phyloP scores from a whole-genome alignment of 495 filamentous ascomycete species.

The Penicillium herquei region DNA sequence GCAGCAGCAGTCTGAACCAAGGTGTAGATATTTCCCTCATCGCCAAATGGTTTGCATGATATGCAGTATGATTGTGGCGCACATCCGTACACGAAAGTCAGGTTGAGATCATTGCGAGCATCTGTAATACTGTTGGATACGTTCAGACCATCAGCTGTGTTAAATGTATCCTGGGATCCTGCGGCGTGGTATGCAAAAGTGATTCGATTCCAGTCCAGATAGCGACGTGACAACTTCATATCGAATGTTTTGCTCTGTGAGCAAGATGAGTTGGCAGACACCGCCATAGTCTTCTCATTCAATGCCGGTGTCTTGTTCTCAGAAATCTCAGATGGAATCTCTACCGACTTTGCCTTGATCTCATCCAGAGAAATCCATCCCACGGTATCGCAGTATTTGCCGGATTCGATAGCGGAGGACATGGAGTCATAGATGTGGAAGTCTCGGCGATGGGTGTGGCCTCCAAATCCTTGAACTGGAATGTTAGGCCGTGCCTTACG shows the following conservation, averaged over 20 bases:
- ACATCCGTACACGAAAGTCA: constrained; percentile 37
- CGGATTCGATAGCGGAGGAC: constrained; percentile 35
- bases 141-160: constrained; percentile 1
- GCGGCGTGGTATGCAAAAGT: constrained; percentile 38
- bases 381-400: constrained; percentile 44
- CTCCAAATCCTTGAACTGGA: constrained; percentile 42
- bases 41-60: constrained; percentile 31
- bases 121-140: background rate
- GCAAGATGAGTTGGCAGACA: background rate
- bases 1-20: constrained; percentile 29
- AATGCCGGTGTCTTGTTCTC: background rate
- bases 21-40: constrained; percentile 33
- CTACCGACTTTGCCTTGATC: constrained; percentile 15
- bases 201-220: constrained; percentile 38
- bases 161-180: constrained; percentile 27
- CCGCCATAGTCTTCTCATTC: background rate
- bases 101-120: constrained; percentile 3
- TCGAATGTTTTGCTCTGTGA: constrained; percentile 6
- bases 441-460: constrained; percentile 39
- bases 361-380: constrained; percentile 42
- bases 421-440: constrained; percentile 35
- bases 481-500: constrained; percentile 27
- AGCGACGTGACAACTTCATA: constrained; percentile 16
- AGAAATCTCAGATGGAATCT: background rate
- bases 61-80: constrained; percentile 40